Conservation (phyloP, 768 basidiomycete genomes). For the Crepidotus variabilis region DNA sequence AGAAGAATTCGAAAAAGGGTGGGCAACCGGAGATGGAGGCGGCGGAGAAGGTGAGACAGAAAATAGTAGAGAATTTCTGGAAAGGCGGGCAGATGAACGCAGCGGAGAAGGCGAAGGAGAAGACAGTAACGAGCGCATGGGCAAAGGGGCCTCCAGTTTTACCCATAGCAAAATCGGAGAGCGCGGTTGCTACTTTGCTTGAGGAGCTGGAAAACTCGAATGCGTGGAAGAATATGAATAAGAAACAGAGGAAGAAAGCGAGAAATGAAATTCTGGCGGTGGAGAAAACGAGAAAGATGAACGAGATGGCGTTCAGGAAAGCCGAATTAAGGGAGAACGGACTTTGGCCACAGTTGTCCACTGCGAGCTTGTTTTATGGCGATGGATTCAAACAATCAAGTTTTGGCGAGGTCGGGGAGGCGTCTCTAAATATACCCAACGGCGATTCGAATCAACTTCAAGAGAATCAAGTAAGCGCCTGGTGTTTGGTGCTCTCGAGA, state of each 20-base stretch:
- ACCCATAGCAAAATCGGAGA: neutral
- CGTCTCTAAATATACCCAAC: neutral
- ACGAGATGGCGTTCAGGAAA: no score
- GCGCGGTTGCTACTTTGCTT: no score
- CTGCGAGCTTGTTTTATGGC: no score
- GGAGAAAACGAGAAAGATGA: no score
- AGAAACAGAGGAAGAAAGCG: no score
- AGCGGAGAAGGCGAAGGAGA: neutral
- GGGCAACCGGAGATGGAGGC: neutral
- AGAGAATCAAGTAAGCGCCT: neutral
- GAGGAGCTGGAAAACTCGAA: no score
- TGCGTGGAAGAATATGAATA: no score
- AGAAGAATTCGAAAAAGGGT: constrained; percentile 2
- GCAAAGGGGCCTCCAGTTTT: neutral
- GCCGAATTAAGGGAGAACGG: no score
- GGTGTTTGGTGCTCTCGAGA: neutral
- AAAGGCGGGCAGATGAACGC: neutral
- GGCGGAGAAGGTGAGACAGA: neutral
- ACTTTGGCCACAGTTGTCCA: no score
- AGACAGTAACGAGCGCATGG: neutral
- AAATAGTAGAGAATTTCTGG: neutral
- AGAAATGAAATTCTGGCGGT: no score
- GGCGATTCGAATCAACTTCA: neutral
- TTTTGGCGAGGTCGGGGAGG: no score
- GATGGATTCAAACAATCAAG: no score